Evolutionary conservation across 2,329 filamentous ascomycete genomes (phyloP).

Genomic region (Pseudocercospora crystallina): DNA sequence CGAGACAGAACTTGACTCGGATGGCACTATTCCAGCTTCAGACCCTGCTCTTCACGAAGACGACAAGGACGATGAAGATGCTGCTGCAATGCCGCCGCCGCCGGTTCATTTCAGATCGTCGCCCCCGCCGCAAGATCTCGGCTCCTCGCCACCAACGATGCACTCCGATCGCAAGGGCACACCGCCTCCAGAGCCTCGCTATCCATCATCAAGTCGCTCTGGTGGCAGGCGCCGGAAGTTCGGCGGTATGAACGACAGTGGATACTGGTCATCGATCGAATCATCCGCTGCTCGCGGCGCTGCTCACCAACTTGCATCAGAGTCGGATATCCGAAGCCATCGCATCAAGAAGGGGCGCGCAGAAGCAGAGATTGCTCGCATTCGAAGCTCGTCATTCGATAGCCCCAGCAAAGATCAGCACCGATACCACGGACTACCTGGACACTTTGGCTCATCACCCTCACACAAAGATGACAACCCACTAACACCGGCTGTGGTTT

Average conservation of each 20-base stretch:
- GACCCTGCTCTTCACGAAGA: conserved; percentile 52
- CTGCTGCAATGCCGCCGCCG: conserved; percentile 43
- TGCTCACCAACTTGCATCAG: conserved; percentile 67
- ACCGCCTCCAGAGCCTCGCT: conserved; percentile 67
- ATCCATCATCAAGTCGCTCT: conserved; percentile 62
- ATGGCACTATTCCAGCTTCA: conserved; percentile 53
- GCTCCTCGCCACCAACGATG: conserved; percentile 92
- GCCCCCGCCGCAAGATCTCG: conserved; percentile 69
- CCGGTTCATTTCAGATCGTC: conserved; percentile 59
- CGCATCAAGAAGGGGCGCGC: conserved; percentile 81
- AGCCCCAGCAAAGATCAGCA: conserved; percentile 71
- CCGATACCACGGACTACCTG: conserved; percentile 48
- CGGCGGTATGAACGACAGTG: conserved; percentile 83
- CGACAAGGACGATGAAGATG: conserved; percentile 40
- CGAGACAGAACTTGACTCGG: conserved; percentile 52
- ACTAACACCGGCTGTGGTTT: conserved; percentile 79
- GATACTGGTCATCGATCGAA: conserved; percentile 94
- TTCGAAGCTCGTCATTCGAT: conserved; percentile 88
- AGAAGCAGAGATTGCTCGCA: conserved; percentile 91
- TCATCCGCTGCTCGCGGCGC: conserved; percentile 77
- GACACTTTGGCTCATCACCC: conserved; percentile 40
- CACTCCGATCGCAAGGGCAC: conserved; percentile 65
- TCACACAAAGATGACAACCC: conserved; percentile 50
- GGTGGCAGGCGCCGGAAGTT: conserved; percentile 73
- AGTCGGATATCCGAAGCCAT: conserved; percentile 65